Evolutionary conservation across 139 green algal genomes (phyloP).

Genomic region (Chlamydomonas eustigma): DNA sequence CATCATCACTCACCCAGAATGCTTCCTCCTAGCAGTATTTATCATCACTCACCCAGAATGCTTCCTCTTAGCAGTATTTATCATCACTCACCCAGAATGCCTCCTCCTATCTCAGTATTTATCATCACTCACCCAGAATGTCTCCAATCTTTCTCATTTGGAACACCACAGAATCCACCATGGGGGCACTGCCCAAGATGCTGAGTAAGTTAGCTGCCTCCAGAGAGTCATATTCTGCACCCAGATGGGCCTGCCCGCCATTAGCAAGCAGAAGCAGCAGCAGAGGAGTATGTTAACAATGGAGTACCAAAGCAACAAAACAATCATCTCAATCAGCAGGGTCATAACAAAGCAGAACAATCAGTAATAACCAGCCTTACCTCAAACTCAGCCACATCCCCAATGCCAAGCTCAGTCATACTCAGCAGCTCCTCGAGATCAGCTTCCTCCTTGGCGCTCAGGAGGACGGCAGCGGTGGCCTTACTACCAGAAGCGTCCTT

Average conservation of each 20-base stretch:
- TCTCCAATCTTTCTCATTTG: slow-evolving; percentile 29
- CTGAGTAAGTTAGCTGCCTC: slow-evolving; percentile 48
- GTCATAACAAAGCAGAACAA: too few relatives aligned
- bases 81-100: background rate
- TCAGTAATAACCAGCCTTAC: too few relatives aligned
- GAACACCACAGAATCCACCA: slow-evolving; percentile 44
- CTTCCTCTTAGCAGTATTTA: background rate
- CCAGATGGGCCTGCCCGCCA: background rate
- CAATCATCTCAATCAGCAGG: too few relatives aligned
- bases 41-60: background rate
- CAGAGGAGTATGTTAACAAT: too few relatives aligned
- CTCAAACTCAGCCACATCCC: slow-evolving; percentile 36
- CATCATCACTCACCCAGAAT: background rate
- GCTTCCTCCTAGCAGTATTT: background rate
- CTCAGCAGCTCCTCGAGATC: slow-evolving; percentile 54
- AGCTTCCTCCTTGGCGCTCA: slow-evolving; percentile 44
- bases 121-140: slow-evolving; percentile 31
- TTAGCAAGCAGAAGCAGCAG: too few relatives aligned
- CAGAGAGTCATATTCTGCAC: slow-evolving; percentile 38
- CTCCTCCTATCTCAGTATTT: background rate
- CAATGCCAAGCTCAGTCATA: slow-evolving; percentile 35
- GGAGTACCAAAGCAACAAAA: too few relatives aligned
- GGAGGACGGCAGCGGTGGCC: slow-evolving; percentile 22
- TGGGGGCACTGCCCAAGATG: slow-evolving; percentile 39
- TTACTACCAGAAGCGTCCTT: background rate